These are phyloP conservation scores for Neofusicoccum ribis DNA, from an alignment of 2,329 filamentous ascomycete species.

Conservation along the genomic window DNA sequence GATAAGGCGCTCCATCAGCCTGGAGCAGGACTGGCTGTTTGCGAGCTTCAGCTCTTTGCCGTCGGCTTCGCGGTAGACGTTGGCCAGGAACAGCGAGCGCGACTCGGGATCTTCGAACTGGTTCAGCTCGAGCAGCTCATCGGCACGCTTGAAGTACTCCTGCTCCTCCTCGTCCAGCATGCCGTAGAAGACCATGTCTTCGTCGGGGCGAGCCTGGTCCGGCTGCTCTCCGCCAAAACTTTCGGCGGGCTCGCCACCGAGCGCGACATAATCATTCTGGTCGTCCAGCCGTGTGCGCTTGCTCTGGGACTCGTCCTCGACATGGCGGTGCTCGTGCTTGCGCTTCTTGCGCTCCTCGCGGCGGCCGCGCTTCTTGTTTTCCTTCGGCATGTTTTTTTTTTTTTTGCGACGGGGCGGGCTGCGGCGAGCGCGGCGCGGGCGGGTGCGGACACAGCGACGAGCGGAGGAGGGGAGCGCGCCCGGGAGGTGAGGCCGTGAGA, in stretches of 20 bases:
- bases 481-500: no score
- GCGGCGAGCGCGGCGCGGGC: not conserved
- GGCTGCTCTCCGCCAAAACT: slow-evolving; percentile 26
- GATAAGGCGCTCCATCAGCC: slow-evolving; percentile 89
- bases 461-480: not conserved
- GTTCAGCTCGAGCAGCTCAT: slow-evolving; percentile 86
- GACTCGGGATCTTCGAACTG: slow-evolving; percentile 75
- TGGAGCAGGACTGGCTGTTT: slow-evolving; percentile 91
- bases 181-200: slow-evolving; percentile 81
- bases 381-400: slow-evolving; percentile 62
- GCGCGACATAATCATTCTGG: slow-evolving; percentile 18
- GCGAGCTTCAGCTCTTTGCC: slow-evolving; percentile 96
- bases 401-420: not conserved
- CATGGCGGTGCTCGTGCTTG: slow-evolving; percentile 51
- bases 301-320: slow-evolving; percentile 29
- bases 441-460: not conserved
- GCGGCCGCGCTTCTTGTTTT: slow-evolving; percentile 59
- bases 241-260: slow-evolving; percentile 25
- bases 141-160: slow-evolving; percentile 89
- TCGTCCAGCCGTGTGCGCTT: slow-evolving; percentile 38
- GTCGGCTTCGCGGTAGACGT: slow-evolving; percentile 80
- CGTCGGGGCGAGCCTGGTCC: slow-evolving; percentile 31
- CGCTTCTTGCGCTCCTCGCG: slow-evolving; percentile 53
- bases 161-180: slow-evolving; percentile 91
- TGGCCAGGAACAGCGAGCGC: slow-evolving; percentile 61